Evolutionary conservation across 768 basidiomycete genomes (phyloP).

Genomic region (Strobilomyces confusus): DNA sequence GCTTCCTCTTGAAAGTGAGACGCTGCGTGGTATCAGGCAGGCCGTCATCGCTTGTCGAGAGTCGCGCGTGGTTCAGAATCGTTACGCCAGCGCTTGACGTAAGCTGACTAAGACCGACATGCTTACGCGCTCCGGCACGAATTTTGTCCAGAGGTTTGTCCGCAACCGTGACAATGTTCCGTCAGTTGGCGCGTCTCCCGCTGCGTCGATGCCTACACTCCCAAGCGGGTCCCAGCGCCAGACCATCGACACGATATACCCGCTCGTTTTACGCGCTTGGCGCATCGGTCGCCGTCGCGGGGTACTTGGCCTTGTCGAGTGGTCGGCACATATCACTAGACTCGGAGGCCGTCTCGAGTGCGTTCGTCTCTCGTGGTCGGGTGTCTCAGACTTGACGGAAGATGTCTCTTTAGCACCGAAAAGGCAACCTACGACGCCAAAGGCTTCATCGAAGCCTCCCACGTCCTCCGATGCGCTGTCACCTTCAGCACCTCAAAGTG

Average conservation of each 20-base stretch:
- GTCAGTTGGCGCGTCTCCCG: conserved; percentile 49
- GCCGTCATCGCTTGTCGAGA: too few relatives aligned
- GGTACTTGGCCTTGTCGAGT: conserved; percentile 48
- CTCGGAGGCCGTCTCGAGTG: conserved; percentile 31
- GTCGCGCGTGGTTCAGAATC: too few relatives aligned
- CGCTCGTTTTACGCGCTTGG: conserved; percentile 36
- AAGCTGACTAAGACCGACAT: conserved; percentile 20
- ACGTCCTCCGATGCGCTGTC: conserved; percentile 18
- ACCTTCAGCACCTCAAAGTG: conserved; percentile 11
- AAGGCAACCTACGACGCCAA: conserved; percentile 8
- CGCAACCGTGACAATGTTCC: conserved; percentile 43
- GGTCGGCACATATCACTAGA: conserved; percentile 47
- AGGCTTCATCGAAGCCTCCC: conserved; percentile 3
- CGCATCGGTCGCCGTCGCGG: conserved; percentile 41
- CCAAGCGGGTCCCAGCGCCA: conserved; percentile 21
- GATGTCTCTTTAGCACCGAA: conserved; percentile 14
- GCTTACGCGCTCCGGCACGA: conserved; percentile 9
- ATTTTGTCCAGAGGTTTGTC: conserved; percentile 16
- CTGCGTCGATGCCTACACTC: conserved; percentile 54
- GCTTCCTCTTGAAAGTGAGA: too few relatives aligned
- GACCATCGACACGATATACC: conserved; percentile 23
- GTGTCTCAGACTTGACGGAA: background rate
- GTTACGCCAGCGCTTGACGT: too few relatives aligned
- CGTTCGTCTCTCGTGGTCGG: conserved; percentile 3
- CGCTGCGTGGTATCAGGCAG: too few relatives aligned